Base-by-base conservation (phyloP, 371 early-diverging fungal genomes). In the Mortierella sp. region DNA sequence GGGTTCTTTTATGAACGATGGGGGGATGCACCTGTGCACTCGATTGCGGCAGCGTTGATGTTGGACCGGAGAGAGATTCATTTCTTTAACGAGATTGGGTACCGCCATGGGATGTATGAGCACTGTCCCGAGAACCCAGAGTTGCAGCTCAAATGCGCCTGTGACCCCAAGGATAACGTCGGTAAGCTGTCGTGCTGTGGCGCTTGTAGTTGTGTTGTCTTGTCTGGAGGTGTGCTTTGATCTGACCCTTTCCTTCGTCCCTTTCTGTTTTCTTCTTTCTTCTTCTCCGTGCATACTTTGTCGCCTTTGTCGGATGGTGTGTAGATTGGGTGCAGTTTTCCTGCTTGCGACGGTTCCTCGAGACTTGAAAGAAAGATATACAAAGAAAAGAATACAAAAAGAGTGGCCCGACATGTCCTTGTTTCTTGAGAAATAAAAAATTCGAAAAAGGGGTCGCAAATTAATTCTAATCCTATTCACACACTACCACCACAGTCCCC, bases 21-120 rank as follows among this genome's bases (percentile, higher is more conserved):
- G 98, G 98, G 98, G 9, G 98, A 98, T 89, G 98, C 98, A 19
- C 98, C 98, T 14, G 94, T 99, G 7, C 99, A 98, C 75, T 96
- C 97, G 13, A 83, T 99, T 16, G 97, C 96, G 0, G 95, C 93
- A 0, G 94, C 94, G 0, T 79, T 99, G 85, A 89, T 97, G 87
- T 80, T 98, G 16, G 87, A 89, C 26, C 92, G 90, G 74, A 85
- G 87, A 48, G 91, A 97, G 85, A 90, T 97, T 31, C 97, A 97
- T 77, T 98, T 95, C 86, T 99, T 98, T 79, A 95, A 97, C 76
- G 95, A 96, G 74, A 94, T 96, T 70, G 97, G 96, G 2, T 96
- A 95, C 77, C 88, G 89, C 41, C 95, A 96, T 77, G 91, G 88
- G 61, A 79, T 87, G 39, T 92, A 94, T 76, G 88, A 88, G 44